These are phyloP conservation scores for Globisporangium alternatum DNA, from an alignment of 352 stramenopile genomes.

Conservation along the genomic window DNA sequence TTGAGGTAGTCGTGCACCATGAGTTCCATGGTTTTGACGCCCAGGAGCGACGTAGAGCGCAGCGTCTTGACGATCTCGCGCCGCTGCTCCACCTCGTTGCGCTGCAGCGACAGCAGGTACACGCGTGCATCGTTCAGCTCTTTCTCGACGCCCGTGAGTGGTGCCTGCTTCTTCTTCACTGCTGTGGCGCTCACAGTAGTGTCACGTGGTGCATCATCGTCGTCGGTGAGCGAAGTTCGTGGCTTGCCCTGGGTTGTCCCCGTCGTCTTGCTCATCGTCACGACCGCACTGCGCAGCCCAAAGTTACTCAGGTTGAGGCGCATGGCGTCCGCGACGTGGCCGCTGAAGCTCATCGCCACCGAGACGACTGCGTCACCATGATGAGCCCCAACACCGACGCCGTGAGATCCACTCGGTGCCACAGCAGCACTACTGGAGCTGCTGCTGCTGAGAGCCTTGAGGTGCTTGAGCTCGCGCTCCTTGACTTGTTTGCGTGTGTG, in stretches of 20 bases:
- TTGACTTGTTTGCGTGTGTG: constrained; percentile 20
- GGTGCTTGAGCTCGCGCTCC: constrained; percentile 23
- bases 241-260: constrained; percentile 4
- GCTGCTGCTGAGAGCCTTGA: constrained; percentile 8
- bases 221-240: constrained; percentile 5
- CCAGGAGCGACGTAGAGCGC: constrained; percentile 31
- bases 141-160: constrained; percentile 17
- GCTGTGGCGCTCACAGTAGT: too few relatives aligned
- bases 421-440: neutral
- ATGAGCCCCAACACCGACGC: neutral
- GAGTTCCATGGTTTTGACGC: constrained; percentile 57
- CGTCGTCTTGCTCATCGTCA: constrained; percentile 9
- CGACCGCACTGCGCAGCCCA: constrained; percentile 26
- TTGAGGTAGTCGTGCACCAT: constrained; percentile 56
- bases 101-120: constrained; percentile 25
- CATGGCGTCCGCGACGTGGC: constrained; percentile 8
- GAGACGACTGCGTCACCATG: neutral
- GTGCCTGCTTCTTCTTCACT: neutral
- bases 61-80: constrained; percentile 35
- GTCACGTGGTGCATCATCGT: neutral
- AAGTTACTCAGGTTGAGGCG: constrained; percentile 22
- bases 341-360: neutral
- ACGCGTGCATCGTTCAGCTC: constrained; percentile 19
- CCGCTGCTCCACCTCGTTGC: constrained; percentile 28
- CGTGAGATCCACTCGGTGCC: neutral